Evolutionary conservation across 1,139 yeast genomes (phyloP).

Genomic region (Suhomyces taliae): DNA sequence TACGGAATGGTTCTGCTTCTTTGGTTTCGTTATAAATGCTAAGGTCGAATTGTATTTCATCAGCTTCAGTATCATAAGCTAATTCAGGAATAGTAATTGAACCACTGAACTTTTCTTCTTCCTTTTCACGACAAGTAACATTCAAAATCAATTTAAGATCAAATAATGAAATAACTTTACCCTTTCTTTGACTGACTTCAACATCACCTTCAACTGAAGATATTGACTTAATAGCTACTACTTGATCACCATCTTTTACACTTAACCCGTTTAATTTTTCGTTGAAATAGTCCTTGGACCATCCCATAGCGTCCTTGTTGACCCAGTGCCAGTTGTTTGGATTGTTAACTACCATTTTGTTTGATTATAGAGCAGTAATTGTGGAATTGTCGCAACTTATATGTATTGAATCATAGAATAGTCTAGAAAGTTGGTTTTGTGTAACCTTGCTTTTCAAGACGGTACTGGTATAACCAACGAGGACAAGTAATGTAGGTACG

Average conservation of each 20-base stretch:
- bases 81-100: slow-evolving; percentile 84
- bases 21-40: slow-evolving; percentile 62
- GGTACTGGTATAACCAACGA: too few relatives aligned
- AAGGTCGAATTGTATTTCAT: slow-evolving; percentile 81
- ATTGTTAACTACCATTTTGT: slow-evolving; percentile 47
- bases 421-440: slow-evolving; percentile 12
- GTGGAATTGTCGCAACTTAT: not conserved
- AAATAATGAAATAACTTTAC: slow-evolving; percentile 88
- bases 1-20: slow-evolving; percentile 51
- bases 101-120: slow-evolving; percentile 49
- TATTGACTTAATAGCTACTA: slow-evolving; percentile 51
- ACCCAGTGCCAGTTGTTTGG: slow-evolving; percentile 91
- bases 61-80: slow-evolving; percentile 87
- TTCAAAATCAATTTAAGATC: slow-evolving; percentile 70
- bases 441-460: not conserved
- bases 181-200: slow-evolving; percentile 95
- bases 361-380: not conserved
- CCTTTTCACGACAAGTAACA: slow-evolving; percentile 50
- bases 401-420: slow-evolving; percentile 7
- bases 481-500: too few relatives aligned
- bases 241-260: slow-evolving; percentile 34
- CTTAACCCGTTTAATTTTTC: slow-evolving; percentile 54
- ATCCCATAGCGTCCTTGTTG: slow-evolving; percentile 90
- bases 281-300: slow-evolving; percentile 80
- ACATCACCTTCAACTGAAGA: slow-evolving; percentile 90